Base-by-base conservation (phyloP, 371 early-diverging fungal genomes). In the Circinella minor region DNA sequence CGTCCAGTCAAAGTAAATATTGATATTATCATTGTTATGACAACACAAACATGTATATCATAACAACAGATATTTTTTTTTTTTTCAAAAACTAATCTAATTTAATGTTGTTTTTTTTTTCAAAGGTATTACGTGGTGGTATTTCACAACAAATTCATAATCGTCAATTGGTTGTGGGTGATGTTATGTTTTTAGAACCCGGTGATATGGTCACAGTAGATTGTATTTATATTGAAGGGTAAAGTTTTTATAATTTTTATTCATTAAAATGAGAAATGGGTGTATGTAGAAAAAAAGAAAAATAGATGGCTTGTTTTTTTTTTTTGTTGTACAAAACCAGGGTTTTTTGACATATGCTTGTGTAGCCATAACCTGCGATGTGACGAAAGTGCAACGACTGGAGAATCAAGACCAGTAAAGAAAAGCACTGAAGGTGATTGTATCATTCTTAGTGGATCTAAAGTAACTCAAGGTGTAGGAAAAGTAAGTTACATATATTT, bases 121-220 rank as follows among this genome's bases (percentile, higher is more conserved):
- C 57, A 51, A 27, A 75, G 72, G 68, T 86, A 20, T 72, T 88
- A 38, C 87, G 93, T 68, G 88, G 91, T 79, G 89, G 95, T 65
- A 78, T 86, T 34, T 90, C 93, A 67, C 81, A 86, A 27, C 88
- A 91, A 65, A 75, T 94, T 66, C 91, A 93, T 34, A 90, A 94
- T 62, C 89, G 89, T 70, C 90, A 94, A 55, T 61, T 94, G 60
- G 84, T 90, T 65, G 91, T 96, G n/a, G 95, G 96, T 43, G 97
- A 97, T 76, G 85, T 97, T 49, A 74, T 96, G 74, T 71, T 90
- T 55, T 79, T 97, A 46, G 96, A 97, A 76, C 92, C 95, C 4
- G 98, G 97, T 47, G 96, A 96, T 74, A 88, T 95, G 47, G 77
- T 96, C 51, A 84, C 90, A 0, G 96, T 90, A 11, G 97, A 97